Evolutionary conservation across 2,329 filamentous ascomycete species (phyloP).

Genomic region (Sphaerulina populicola): DNA sequence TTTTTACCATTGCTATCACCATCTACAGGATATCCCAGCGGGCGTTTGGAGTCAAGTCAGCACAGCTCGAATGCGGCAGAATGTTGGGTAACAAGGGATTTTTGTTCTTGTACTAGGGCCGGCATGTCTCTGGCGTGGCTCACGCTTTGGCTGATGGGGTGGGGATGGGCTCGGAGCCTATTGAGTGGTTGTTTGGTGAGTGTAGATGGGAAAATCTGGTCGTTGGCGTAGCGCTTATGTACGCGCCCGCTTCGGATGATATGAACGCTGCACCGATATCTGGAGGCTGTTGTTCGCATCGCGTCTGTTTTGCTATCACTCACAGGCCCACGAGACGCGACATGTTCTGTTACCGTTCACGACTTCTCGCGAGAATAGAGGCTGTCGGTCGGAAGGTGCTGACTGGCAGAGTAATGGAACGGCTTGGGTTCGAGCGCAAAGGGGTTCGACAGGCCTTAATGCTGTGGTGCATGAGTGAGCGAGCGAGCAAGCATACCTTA

Average conservation of each 20-base stretch:
- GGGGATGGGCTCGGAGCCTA: background rate
- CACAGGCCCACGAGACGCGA: background rate
- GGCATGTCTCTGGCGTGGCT: background rate
- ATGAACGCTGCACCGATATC: background rate
- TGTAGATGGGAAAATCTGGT: conserved; percentile 19
- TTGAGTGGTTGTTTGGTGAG: conserved; percentile 7
- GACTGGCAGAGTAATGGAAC: background rate
- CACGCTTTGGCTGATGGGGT: background rate
- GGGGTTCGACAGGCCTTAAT: too few species aligned
- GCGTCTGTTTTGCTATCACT: background rate
- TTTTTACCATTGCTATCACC: conserved; percentile 10
- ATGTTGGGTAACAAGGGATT: conserved; percentile 5
- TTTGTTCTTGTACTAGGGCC: background rate
- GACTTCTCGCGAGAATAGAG: background rate
- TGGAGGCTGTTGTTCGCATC: background rate
- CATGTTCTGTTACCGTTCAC: background rate
- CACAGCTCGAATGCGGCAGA: conserved; percentile 20
- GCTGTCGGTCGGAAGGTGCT: background rate
- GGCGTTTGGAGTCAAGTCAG: conserved; percentile 18
- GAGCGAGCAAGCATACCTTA: too few species aligned
- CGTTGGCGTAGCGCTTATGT: conserved; percentile 14
- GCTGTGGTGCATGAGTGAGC: too few species aligned
- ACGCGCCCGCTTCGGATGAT: conserved; percentile 2
- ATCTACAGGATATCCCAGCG: conserved; percentile 17
- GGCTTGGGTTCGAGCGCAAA: background rate